Conservation (phyloP, 257 asterid species). For the Salvia miltiorrhiza region DNA sequence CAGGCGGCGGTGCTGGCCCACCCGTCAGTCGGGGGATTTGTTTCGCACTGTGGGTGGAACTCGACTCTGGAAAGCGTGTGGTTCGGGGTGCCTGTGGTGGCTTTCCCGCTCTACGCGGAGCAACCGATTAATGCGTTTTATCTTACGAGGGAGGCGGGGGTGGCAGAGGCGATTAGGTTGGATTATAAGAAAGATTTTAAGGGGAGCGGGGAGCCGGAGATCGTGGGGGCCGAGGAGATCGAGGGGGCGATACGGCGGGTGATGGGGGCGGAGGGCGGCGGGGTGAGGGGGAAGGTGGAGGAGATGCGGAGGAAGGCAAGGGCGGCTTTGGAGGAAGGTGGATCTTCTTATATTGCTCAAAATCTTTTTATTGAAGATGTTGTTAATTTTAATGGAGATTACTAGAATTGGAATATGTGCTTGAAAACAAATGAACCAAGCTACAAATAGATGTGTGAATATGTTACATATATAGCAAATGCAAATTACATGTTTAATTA, state of each 20-base stretch:
- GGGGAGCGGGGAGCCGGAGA: not conserved
- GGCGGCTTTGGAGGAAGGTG: not conserved
- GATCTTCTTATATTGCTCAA: not conserved
- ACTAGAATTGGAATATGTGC: too few species aligned
- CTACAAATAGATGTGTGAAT: too few species aligned
- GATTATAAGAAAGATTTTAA: constrained; percentile 16
- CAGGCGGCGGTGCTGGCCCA: not conserved
- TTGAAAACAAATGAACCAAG: too few species aligned
- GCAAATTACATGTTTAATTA: too few species aligned
- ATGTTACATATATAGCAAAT: too few species aligned
- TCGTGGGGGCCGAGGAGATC: not conserved
- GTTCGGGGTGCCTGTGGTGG: not conserved
- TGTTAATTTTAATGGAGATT: too few species aligned
- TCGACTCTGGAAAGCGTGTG: constrained; percentile 5
- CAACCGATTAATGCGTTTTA: not conserved
- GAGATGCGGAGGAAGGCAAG: not conserved
- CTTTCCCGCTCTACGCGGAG: not conserved
- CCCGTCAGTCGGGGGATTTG: not conserved
- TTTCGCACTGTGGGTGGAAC: constrained; percentile 3
- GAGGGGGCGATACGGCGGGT: not conserved
- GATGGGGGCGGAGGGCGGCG: not conserved
- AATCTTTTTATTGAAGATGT: not conserved
- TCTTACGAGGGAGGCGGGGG: not conserved
- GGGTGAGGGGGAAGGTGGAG: not conserved
- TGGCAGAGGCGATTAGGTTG: constrained; percentile 23